phyloP scores from a whole-genome alignment of 257 asterid genomes.

The Jacaranda mimosifolia region DNA sequence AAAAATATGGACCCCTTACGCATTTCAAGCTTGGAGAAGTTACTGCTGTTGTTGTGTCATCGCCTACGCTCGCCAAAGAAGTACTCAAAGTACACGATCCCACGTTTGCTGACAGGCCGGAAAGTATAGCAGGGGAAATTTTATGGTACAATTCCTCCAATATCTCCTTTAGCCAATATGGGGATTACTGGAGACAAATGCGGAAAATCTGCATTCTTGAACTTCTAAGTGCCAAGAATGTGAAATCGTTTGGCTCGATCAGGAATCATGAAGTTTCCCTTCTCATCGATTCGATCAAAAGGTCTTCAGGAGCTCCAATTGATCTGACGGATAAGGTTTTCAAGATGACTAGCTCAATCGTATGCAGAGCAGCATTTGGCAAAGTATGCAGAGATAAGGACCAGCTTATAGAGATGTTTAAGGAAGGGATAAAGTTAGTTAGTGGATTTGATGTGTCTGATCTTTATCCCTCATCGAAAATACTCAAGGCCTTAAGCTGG shows the following conservation, averaged over 20 bases:
- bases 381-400: conserved; percentile 15
- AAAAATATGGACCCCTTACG: conserved; percentile 32
- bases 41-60: conserved; percentile 26
- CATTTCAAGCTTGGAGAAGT: conserved; percentile 40
- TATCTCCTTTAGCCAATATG: conserved; percentile 7
- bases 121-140: background rate
- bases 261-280: conserved; percentile 30
- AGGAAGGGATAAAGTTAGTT: conserved; percentile 15
- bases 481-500: conserved; percentile 26
- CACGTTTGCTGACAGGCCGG: conserved; percentile 25
- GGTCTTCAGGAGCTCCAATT: background rate
- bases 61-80: background rate
- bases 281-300: conserved; percentile 5
- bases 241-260: conserved; percentile 29
- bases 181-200: conserved; percentile 31
- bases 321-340: conserved; percentile 19
- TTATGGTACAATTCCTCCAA: conserved; percentile 25
- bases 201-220: conserved; percentile 27
- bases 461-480: conserved; percentile 35
- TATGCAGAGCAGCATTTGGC: conserved; percentile 29
- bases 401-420: background rate
- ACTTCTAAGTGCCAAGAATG: conserved; percentile 32
- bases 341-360: background rate
- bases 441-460: conserved; percentile 39
- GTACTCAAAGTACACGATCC: conserved; percentile 30